Percentiles rank a stretch among this genome's conserved stretches.
phyloP scores from a whole-genome alignment of 257 asterid species.

The Coffea canephora region DNA sequence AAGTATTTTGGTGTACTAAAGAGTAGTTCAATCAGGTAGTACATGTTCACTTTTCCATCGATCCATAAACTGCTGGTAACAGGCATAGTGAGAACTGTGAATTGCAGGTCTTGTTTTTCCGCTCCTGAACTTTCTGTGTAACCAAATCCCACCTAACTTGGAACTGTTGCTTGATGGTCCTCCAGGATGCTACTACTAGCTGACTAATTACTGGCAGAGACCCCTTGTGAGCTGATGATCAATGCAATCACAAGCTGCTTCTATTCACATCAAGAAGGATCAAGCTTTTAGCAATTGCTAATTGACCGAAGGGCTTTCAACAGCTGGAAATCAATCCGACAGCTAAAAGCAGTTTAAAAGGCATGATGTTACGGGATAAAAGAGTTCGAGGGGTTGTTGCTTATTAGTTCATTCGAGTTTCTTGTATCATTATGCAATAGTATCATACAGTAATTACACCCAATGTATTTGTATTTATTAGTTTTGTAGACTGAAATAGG shows the following conservation, averaged over 20 bases:
- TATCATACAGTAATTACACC: background rate
- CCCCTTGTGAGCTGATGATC: background rate
- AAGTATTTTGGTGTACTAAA: background rate
- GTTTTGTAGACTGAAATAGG: background rate
- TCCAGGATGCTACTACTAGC: slow-evolving; percentile 1
- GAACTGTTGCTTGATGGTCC: background rate
- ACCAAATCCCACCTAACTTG: background rate
- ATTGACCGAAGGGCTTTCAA: background rate
- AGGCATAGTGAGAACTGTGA: background rate
- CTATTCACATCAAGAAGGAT: background rate
- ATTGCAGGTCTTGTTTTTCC: background rate
- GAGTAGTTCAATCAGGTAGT: background rate
- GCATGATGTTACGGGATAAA: background rate
- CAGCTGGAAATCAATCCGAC: background rate
- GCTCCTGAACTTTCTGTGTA: background rate
- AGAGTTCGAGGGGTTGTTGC: background rate
- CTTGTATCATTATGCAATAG: slow-evolving; percentile 1
- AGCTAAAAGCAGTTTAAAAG: background rate
- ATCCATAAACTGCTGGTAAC: background rate
- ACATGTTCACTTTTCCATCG: too few relatives aligned
- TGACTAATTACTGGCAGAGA: background rate
- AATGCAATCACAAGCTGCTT: background rate
- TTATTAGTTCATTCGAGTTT: slow-evolving; percentile 23
- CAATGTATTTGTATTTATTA: background rate
- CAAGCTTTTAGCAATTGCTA: background rate